Evolutionary conservation across 1,284 basidiomycete species (phyloP).

Genomic region (Leccinum solheimii): DNA sequence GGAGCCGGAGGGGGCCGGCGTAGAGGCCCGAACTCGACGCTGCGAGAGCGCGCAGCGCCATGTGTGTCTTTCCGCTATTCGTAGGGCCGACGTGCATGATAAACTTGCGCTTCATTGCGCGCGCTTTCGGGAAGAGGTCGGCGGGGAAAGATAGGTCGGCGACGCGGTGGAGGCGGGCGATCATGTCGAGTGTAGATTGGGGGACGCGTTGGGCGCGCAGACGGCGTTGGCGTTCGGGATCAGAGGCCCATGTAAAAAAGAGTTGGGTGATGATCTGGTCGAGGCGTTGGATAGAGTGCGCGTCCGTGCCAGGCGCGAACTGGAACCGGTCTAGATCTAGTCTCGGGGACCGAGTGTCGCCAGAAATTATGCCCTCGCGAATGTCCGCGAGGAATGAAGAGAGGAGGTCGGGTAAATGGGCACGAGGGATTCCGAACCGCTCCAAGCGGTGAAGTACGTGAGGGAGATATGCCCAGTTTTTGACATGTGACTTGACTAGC

Average conservation of each 20-base stretch:
- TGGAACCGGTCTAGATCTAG: slow-evolving; percentile 17
- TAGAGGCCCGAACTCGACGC: no score
- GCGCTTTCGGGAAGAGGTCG: no score
- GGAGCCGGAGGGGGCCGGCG: no score
- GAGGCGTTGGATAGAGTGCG: slow-evolving; percentile 20
- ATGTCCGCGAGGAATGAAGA: slow-evolving; percentile 23
- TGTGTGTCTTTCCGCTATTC: no score
- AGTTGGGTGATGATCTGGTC: slow-evolving; percentile 15
- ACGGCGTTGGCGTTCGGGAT: slow-evolving; percentile 17
- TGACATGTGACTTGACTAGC: slow-evolving; percentile 22
- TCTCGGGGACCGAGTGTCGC: slow-evolving; percentile 6
- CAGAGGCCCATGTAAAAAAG: slow-evolving; percentile 44
- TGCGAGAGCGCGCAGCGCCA: no score
- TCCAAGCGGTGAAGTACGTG: slow-evolving; percentile 35
- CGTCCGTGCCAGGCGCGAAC: slow-evolving; percentile 16
- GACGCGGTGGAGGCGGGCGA: no score
- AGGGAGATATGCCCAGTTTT: slow-evolving; percentile 1
- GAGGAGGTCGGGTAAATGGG: slow-evolving; percentile 33
- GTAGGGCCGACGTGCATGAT: no score
- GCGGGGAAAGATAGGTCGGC: no score
- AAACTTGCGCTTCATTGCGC: no score
- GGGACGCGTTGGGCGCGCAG: no score
- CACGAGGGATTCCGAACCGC: slow-evolving; percentile 39
- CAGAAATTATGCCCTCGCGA: slow-evolving; percentile 24
- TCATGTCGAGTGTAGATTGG: no score